These are phyloP conservation scores for Apiospora phragmitis DNA, from an alignment of 2,329 filamentous ascomycete genomes.

Conservation along the genomic window DNA sequence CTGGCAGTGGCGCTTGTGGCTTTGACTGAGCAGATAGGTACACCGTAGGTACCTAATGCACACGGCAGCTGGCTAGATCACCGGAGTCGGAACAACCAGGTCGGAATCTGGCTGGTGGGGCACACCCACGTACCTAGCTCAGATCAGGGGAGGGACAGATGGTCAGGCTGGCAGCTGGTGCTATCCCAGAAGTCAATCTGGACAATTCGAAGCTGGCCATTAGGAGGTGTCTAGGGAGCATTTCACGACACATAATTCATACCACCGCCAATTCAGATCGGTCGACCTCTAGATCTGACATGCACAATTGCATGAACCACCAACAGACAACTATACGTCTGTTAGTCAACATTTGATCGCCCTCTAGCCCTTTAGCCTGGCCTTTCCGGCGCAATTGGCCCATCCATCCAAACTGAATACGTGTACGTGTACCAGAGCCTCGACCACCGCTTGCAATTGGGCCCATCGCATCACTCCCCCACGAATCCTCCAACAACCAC, in stretches of 20 bases:
- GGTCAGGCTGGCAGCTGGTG: conserved; percentile 5
- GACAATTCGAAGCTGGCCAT: conserved; percentile 6
- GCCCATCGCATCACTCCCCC: conserved; percentile 4
- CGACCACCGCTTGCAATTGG: neutral
- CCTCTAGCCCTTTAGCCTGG: neutral
- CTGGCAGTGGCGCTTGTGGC: neutral
- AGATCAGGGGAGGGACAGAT: conserved; percentile 7
- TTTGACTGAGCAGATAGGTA: neutral
- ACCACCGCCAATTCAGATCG: conserved; percentile 4
- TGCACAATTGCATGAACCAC: neutral
- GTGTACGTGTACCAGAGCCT: neutral
- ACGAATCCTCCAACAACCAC: conserved; percentile 1
- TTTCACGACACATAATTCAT: conserved; percentile 8
- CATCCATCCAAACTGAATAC: conserved; percentile 2
- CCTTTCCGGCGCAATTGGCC: conserved; percentile 4
- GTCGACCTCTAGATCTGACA: neutral
- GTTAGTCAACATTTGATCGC: neutral
- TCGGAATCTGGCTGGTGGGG: neutral
- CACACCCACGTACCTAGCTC: neutral
- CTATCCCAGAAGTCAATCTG: neutral
- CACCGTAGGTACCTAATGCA: neutral
- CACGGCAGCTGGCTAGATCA: neutral
- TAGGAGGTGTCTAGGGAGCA: neutral
- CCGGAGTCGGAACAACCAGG: neutral
- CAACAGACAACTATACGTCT: neutral